Conservation (phyloP, 2,329 filamentous ascomycete genomes). For the Monosporascus sp. region DNA sequence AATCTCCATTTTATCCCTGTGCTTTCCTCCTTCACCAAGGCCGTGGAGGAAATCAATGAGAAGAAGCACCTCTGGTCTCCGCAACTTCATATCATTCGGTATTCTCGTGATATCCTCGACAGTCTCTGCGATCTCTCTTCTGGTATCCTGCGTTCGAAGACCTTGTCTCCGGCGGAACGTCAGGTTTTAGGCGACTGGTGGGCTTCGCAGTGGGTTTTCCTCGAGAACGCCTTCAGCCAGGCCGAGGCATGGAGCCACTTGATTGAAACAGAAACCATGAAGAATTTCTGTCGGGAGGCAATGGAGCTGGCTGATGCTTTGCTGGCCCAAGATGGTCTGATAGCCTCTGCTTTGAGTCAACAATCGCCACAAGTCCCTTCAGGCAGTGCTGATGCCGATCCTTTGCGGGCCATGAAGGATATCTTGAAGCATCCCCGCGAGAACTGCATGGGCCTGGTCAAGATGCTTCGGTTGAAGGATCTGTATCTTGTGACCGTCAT, state of each 20-base stretch:
- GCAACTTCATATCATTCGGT: slow-evolving; percentile 52
- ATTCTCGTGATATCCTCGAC: slow-evolving; percentile 51
- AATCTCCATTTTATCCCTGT: slow-evolving; percentile 39
- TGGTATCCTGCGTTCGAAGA: slow-evolving; percentile 50
- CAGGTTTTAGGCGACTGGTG: slow-evolving; percentile 72
- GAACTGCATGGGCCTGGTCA: slow-evolving; percentile 65
- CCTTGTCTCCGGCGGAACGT: slow-evolving; percentile 56
- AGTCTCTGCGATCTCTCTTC: slow-evolving; percentile 51
- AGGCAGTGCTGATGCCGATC: slow-evolving; percentile 28
- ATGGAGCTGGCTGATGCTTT: slow-evolving; percentile 90
- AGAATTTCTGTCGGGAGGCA: slow-evolving; percentile 87
- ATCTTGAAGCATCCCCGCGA: slow-evolving; percentile 61
- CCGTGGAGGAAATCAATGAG: slow-evolving; percentile 36
- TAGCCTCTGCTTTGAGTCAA: slow-evolving; percentile 61
- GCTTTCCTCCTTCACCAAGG: slow-evolving; percentile 39
- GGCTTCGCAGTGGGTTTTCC: slow-evolving; percentile 74
- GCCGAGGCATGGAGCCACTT: slow-evolving; percentile 79
- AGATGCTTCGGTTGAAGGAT: slow-evolving; percentile 88
- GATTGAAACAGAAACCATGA: slow-evolving; percentile 73
- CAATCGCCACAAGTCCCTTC: slow-evolving; percentile 23
- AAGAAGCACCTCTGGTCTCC: slow-evolving; percentile 48
- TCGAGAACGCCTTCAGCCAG: slow-evolving; percentile 74
- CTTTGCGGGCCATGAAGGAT: slow-evolving; percentile 30
- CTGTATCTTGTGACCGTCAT: slow-evolving; percentile 77
- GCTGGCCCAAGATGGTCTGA: slow-evolving; percentile 78